phyloP scores from a whole-genome alignment of 495 filamentous ascomycete species.

The Hamigera avellanea region DNA sequence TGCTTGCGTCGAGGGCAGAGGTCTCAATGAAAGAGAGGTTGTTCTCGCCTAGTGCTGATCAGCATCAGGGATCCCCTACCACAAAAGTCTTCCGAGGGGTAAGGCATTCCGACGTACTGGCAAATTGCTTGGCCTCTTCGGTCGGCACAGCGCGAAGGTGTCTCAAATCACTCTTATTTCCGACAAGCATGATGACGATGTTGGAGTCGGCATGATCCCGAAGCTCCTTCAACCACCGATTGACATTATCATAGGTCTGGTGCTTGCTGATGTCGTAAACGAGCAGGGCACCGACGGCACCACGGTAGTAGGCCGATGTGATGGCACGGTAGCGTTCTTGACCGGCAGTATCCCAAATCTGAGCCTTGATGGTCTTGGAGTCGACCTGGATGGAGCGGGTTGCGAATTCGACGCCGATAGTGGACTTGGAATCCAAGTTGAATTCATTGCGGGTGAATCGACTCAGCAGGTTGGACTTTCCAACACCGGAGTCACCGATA shows the following conservation, averaged over 20 bases:
- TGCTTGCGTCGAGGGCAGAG: constrained; percentile 95
- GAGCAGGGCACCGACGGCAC: constrained; percentile 91
- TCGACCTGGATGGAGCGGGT: constrained; percentile 98
- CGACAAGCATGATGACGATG: constrained; percentile 99
- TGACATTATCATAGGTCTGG: constrained; percentile 98
- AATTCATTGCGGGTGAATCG: constrained; percentile 99
- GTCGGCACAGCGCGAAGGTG: constrained; percentile 96
- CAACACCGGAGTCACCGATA: constrained; percentile 97
- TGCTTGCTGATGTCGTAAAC: constrained; percentile 99
- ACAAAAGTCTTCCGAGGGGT: neutral
- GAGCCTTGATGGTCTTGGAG: constrained; percentile 99
- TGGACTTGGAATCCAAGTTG: constrained; percentile 99
- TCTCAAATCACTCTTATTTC: constrained; percentile 99
- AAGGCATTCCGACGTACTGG: constrained; percentile 50
- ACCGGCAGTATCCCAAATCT: constrained; percentile 99
- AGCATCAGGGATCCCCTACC: constrained; percentile 1
- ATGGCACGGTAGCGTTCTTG: constrained; percentile 99
- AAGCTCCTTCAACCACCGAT: constrained; percentile 97
- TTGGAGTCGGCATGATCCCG: constrained; percentile 97
- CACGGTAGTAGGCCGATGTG: constrained; percentile 97
- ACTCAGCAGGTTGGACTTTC: constrained; percentile 99
- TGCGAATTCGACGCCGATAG: constrained; percentile 98
- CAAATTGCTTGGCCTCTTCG: constrained; percentile 96
- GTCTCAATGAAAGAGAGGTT: constrained; percentile 98
- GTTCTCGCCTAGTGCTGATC: constrained; percentile 62